Conservation (phyloP, 202 grass and related monocot genomes). For the Brachypodium distachyon region DNA sequence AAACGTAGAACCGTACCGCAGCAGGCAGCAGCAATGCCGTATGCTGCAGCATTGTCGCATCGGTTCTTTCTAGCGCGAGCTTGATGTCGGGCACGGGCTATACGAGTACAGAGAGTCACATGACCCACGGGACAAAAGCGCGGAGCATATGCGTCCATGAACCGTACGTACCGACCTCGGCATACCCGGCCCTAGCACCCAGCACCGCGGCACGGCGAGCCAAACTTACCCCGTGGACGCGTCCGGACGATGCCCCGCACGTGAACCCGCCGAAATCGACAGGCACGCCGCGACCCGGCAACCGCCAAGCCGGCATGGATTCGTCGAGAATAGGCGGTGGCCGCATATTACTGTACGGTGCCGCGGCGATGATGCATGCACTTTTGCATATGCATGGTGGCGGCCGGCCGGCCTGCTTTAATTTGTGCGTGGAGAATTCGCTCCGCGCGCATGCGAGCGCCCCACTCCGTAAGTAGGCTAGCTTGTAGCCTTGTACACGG, state of each 20-base stretch:
- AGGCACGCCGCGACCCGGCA: conserved; percentile 1
- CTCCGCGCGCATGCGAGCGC: conserved; percentile 12
- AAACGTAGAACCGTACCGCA: background rate
- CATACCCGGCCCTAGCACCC: background rate
- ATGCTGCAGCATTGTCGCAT: background rate
- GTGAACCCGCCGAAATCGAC: conserved; percentile 26
- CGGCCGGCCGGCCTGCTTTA: background rate
- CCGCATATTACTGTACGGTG: background rate
- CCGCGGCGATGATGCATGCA: background rate
- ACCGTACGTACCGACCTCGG: conserved; percentile 1
- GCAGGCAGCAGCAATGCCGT: background rate
- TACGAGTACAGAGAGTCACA: conserved; percentile 28
- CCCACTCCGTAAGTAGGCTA: conserved; percentile 27
- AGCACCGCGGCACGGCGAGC: background rate
- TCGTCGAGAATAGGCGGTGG: background rate
- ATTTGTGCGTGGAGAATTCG: background rate
- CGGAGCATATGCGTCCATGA: conserved; percentile 7
- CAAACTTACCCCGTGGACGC: conserved; percentile 22
- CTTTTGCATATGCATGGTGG: conserved; percentile 18
- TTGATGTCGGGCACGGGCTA: background rate
- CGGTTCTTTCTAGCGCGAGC: no score
- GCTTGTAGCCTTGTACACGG: conserved; percentile 3
- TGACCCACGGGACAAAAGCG: background rate
- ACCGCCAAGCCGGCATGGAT: conserved; percentile 16
- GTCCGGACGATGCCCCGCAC: background rate